Evolutionary conservation across 345 rosid species (phyloP), one percentile per base, ranked within the genome.

Genomic region (Euphorbia peplus): DNA sequence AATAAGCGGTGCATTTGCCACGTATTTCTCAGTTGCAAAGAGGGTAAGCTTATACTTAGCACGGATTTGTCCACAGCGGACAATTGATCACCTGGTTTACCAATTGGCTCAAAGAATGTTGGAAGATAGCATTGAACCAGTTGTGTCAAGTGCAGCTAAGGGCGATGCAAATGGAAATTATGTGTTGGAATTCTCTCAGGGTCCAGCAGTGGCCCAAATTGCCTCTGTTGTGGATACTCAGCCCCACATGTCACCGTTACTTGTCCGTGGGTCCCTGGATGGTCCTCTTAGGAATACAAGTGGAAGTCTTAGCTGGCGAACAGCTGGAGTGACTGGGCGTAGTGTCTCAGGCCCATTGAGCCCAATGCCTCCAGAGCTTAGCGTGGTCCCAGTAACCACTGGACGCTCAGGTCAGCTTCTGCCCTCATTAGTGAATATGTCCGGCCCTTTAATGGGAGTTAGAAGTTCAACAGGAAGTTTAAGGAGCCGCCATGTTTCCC

Each of bases 1-100:
- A 85, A 92, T 91, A 77, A 91, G 90, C 74, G 99, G 99, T 83
- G 99, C 98, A 64, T 95, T 95, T 80, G 99, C 99, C 63, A 92
- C 99, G 19, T 95, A 95, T 78, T 95, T 95, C 82, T 90, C 99
- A 52, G 98, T 95, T 83, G 99, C 99, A 44, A 95, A 95, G 83
- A 89, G 99, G 50, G 96, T 95, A 54, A 91, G 98, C 82, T 80
- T 95, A 71, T 95, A 95, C 85, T 83, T 95, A 21, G 99, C 99
- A 52, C 87, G 99, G 48, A 95, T 88, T 71, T 95, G 97, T 74
- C 99, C 98, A 19, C 99, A 95, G 73, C 84, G 96, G 62, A 95
- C 98, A 30, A 95, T 95, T 41, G 99, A 95, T 82, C 99, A 91
- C 77, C 84, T 95, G 66, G 99, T 95, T 72, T 95, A 88, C 81